Evolutionary conservation across 106 monocot genomes (phyloP), one percentile per base, ranked within the genome.

Genomic region (Dendrobium catenatum): DNA sequence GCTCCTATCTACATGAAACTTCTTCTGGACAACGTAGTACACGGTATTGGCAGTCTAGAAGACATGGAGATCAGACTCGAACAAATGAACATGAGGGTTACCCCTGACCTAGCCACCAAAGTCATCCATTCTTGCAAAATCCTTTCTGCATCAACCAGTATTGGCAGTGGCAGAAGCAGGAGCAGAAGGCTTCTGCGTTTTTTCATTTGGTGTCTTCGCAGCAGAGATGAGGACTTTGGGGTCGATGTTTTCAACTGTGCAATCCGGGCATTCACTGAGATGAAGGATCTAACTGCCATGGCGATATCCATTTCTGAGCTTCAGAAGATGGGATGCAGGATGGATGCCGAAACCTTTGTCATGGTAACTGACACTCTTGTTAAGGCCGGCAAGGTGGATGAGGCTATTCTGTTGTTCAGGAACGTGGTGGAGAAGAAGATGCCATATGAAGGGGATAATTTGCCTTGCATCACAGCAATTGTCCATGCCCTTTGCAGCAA

Each of bases 401-500:
- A 89, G 58, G 92, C 84, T 33, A 79, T 95, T 19, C 79, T 79
- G 17, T 77, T 95, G 49, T 90, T 95, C 77, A 80, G 83, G 42
- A 68, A 75, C 43, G 49, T 84, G 55, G 88, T 89, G 67, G 80
- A 56, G 55, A 73, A 68, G 24, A 58, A 68, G 55, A 73, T 77
- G 70, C 18, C n/a, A 17, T 42, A 0, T 13, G 43, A 18, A 29
- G 78, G 24, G 6, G 68, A 44, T 4, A 43, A 5, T 2, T 79
- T 67, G 33, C 81, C 75, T 1, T 49, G 72, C 22, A 70, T 86
- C 67, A 73, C 80, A 4, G 68, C 82, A 0, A 49, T 86, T 61
- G 80, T 92, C 15, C 90, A 87, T 40, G 87, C 90, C 1, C 85
- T 95, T 13, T 95, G 91, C 79, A 75, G 40, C 37, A 90, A 81